phyloP scores from a whole-genome alignment of 176 grass and related monocot species.

The bread wheat (Triticum aestivum) region IWGSC_CS_RefSeq_v2.1 NC_057802.1:554034938-554035437 shows the following conservation, averaged over 20 bases:
- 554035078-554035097: background rate
- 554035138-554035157: background rate
- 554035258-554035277: background rate
- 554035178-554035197: background rate
- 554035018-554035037: rapidly evolving
- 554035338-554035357: background rate
- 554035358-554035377: background rate
- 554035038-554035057: background rate
- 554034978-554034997: background rate
- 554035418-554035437: background rate
- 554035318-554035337: too few relatives aligned
- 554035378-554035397: background rate
- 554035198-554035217: background rate
- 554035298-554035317: too few relatives aligned
- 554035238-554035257: too few relatives aligned
- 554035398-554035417: background rate
- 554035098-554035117: background rate
- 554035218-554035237: background rate
- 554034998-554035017: background rate
- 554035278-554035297: too few relatives aligned
- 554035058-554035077: background rate
- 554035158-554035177: background rate
- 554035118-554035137: background rate
- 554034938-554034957: background rate
- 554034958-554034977: background rate